phyloP scores from a whole-genome alignment of 2,329 filamentous ascomycete genomes.

The Berkeleyomyces basicola region DNA sequence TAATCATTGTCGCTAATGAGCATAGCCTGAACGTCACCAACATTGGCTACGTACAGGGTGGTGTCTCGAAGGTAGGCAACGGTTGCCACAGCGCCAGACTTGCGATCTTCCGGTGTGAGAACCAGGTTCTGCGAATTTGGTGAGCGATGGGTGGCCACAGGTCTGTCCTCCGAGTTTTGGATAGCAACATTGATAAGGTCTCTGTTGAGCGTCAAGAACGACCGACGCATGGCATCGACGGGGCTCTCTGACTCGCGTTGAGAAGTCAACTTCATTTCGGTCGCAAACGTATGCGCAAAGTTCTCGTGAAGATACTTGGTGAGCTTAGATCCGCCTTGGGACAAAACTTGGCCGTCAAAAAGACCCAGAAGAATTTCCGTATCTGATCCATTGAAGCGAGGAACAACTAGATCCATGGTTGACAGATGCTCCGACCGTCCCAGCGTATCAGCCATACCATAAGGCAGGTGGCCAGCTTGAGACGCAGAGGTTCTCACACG shows the following conservation, averaged over 20 bases:
- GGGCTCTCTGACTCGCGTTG: constrained; percentile 54
- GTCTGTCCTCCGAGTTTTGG: constrained; percentile 61
- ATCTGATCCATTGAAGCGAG: constrained; percentile 76
- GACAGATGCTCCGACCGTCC: constrained; percentile 89
- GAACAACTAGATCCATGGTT: constrained; percentile 88
- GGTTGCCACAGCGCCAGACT: constrained; percentile 80
- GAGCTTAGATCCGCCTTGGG: constrained; percentile 81
- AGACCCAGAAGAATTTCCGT: constrained; percentile 83
- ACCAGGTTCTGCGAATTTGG: constrained; percentile 57
- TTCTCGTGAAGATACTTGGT: constrained; percentile 95
- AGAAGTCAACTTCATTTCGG: constrained; percentile 63
- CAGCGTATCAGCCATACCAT: constrained; percentile 93
- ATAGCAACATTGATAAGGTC: constrained; percentile 75
- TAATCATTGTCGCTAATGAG: constrained; percentile 77
- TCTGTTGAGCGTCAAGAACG: constrained; percentile 84
- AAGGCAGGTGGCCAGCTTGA: constrained; percentile 73
- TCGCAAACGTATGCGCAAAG: constrained; percentile 68
- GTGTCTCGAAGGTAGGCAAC: constrained; percentile 79
- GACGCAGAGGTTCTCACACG: constrained; percentile 96
- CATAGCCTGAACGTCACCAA: constrained; percentile 91
- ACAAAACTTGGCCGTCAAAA: constrained; percentile 85
- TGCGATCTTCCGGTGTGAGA: constrained; percentile 75
- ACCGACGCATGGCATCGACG: constrained; percentile 64
- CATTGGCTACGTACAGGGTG: constrained; percentile 86
- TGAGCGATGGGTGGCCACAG: constrained; percentile 48